These are phyloP conservation scores for Medakamo hakoo DNA, from an alignment of 139 green algal species.

Conservation along the genomic window DNA sequence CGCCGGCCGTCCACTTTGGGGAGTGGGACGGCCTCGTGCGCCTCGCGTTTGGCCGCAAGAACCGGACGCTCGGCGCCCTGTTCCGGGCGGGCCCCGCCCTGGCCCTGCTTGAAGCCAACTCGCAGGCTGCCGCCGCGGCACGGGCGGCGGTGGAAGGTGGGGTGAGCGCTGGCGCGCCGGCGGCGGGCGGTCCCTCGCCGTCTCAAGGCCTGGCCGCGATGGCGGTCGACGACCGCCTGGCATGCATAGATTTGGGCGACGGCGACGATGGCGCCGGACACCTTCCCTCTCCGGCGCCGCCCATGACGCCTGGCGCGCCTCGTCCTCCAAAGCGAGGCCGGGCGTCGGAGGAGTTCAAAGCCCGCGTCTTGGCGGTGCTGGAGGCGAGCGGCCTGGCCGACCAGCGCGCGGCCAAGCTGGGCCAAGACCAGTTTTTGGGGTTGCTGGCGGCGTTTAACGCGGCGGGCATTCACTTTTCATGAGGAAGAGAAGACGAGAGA, in stretches of 20 bases:
- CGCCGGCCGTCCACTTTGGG: slow-evolving; percentile 83
- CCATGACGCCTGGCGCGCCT: too few species aligned
- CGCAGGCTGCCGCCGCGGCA: slow-evolving; percentile 7
- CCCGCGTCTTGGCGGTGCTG: slow-evolving; percentile 51
- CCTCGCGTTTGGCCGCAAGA: slow-evolving; percentile 85
- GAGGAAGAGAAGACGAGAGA: slow-evolving; percentile 1
- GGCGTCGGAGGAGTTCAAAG: slow-evolving; percentile 55
- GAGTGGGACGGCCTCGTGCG: slow-evolving; percentile 96
- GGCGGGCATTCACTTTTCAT: slow-evolving; percentile 85
- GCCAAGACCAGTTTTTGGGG: slow-evolving; percentile 84
- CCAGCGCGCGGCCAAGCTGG: slow-evolving; percentile 76
- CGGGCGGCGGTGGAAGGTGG: slow-evolving; percentile 19
- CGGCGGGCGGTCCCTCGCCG: neutral
- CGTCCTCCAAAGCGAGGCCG: slow-evolving; percentile 11
- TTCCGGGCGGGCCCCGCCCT: slow-evolving; percentile 59
- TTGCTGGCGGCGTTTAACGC: slow-evolving; percentile 86
- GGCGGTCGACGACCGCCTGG: slow-evolving; percentile 1
- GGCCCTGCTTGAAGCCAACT: slow-evolving; percentile 59
- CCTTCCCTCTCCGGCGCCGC: too few species aligned
- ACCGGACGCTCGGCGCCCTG: slow-evolving; percentile 90
- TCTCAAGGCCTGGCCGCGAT: slow-evolving; percentile 1
- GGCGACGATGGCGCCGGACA: too few species aligned
- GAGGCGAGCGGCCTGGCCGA: slow-evolving; percentile 41
- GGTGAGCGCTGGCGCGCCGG: neutral
- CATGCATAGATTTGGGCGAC: slow-evolving; percentile 19